Conservation (phyloP, 208 protist genomes). For the Borovskyia barvae region DNA sequence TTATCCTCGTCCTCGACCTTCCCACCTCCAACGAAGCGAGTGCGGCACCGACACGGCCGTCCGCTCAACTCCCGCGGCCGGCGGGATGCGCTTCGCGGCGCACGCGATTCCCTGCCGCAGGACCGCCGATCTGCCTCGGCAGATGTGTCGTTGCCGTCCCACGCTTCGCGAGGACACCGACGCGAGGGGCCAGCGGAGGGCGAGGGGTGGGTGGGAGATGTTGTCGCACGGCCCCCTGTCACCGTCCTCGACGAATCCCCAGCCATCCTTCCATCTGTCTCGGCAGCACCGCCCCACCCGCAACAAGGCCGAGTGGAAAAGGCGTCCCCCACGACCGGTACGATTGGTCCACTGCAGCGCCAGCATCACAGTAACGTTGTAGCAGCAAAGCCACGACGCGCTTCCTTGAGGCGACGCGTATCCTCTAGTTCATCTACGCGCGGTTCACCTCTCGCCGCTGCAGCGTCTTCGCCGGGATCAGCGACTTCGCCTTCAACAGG, state of each 20-base stretch:
- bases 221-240: too few relatives aligned
- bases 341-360: too few relatives aligned
- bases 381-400: slow-evolving; percentile 5
- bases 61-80: background rate
- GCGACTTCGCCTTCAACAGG: background rate
- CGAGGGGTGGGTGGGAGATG: too few relatives aligned
- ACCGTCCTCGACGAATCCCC: too few relatives aligned
- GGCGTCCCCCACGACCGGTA: too few relatives aligned
- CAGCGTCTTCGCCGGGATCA: background rate
- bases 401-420: slow-evolving; percentile 5
- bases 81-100: background rate
- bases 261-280: too few relatives aligned
- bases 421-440: background rate
- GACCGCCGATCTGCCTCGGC: slow-evolving; percentile 5
- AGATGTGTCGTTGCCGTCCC: background rate
- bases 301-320: too few relatives aligned
- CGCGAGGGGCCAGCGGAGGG: too few relatives aligned
- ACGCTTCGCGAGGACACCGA: too few relatives aligned
- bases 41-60: background rate
- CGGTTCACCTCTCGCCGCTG: background rate
- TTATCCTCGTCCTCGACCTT: background rate
- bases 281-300: too few relatives aligned
- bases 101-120: background rate
- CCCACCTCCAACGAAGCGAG: background rate
- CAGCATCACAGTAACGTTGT: too few relatives aligned